phyloP scores from a whole-genome alignment of 116 monocot genomes.

The Cymodocea nodosa region DNA sequence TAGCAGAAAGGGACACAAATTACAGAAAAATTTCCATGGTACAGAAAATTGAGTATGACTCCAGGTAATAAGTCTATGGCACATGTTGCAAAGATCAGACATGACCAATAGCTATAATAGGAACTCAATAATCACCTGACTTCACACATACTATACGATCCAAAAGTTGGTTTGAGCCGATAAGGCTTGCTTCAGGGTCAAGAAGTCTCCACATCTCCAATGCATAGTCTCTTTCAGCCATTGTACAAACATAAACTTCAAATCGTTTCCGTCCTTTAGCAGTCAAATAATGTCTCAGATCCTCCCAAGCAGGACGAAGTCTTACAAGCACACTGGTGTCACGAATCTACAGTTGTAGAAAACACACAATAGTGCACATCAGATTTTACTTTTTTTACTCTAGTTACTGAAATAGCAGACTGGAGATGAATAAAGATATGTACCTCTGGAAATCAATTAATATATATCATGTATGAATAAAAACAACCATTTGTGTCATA shows the following conservation, averaged over 20 bases:
- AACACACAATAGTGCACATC: neutral
- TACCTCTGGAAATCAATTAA: too few species aligned
- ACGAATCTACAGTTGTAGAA: slow-evolving; percentile 38
- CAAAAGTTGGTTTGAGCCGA: slow-evolving; percentile 45
- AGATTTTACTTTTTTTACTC: too few species aligned
- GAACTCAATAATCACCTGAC: slow-evolving; percentile 37
- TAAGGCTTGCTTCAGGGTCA: slow-evolving; percentile 77
- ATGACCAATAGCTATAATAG: neutral
- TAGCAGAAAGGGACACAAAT: too few species aligned
- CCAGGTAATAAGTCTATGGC: too few species aligned
- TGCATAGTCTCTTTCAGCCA: slow-evolving; percentile 98
- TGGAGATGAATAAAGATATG: too few species aligned
- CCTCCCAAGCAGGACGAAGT: slow-evolving; percentile 91
- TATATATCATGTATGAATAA: too few species aligned
- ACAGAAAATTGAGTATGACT: too few species aligned
- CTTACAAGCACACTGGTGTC: slow-evolving; percentile 96
- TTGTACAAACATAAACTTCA: slow-evolving; percentile 97
- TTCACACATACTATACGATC: slow-evolving; percentile 85
- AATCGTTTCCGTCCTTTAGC: slow-evolving; percentile 93
- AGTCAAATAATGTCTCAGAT: slow-evolving; percentile 80
- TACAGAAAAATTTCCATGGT: too few species aligned
- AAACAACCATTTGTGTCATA: too few species aligned
- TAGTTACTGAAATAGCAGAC: too few species aligned
- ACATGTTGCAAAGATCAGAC: too few species aligned
- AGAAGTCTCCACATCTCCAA: slow-evolving; percentile 99